These are phyloP conservation scores for Neurospora sp. DNA, from an alignment of 495 filamentous ascomycete genomes.

Conservation along the genomic window DNA sequence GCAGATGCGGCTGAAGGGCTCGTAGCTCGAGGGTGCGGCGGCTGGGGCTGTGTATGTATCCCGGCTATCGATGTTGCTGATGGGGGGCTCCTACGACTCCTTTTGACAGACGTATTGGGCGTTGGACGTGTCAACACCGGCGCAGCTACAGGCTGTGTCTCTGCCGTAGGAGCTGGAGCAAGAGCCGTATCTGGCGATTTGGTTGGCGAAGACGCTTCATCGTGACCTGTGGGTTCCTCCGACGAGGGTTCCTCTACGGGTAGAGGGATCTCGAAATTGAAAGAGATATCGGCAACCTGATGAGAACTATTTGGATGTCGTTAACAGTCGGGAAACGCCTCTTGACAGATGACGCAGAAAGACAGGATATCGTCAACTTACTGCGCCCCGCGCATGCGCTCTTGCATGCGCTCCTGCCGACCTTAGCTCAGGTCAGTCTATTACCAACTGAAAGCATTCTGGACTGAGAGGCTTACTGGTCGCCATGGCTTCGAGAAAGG, in stretches of 20 bases:
- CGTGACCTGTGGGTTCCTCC: not conserved
- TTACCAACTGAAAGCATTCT: not conserved
- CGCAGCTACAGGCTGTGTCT: not conserved
- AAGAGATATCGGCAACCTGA: constrained; percentile 36
- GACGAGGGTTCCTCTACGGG: constrained; percentile 10
- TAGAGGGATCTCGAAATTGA: constrained; percentile 32
- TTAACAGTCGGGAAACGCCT: not conserved
- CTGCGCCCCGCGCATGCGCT: constrained; percentile 42
- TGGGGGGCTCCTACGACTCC: constrained; percentile 12
- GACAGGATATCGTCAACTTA: constrained; percentile 10
- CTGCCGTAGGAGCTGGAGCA: not conserved
- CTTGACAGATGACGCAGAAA: not conserved
- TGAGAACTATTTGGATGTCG: constrained; percentile 26
- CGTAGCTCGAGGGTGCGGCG: not conserved
- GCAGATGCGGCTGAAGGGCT: not conserved
- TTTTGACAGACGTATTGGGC: constrained; percentile 33
- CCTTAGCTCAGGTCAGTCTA: constrained; percentile 11
- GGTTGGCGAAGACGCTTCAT: constrained; percentile 8
- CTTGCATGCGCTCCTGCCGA: constrained; percentile 39
- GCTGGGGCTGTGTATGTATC: not conserved
- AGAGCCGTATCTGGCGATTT: constrained; percentile 9
- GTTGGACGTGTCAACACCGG: constrained; percentile 17
- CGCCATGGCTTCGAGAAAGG: constrained; percentile 8
- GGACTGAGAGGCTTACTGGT: constrained; percentile 12
- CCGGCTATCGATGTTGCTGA: constrained; percentile 2